These are phyloP conservation scores for Lanzia echinophila DNA, from an alignment of 2,329 filamentous ascomycete species.

Conservation along the genomic window DNA sequence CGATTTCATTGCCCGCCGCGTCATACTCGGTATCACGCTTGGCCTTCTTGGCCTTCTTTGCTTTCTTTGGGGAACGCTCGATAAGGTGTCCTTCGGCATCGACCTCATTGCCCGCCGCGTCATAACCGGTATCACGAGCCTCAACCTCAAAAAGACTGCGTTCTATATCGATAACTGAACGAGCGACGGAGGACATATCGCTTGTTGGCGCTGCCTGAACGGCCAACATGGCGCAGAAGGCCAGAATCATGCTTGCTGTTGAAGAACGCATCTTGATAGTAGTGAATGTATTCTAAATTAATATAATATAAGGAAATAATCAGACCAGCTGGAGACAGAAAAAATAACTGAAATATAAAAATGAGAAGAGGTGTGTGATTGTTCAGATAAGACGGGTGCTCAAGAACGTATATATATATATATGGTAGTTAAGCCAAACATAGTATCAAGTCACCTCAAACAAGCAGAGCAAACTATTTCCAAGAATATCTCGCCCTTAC, in stretches of 20 bases:
- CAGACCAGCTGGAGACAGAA: constrained; percentile 4
- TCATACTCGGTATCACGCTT: constrained; percentile 7
- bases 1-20: constrained; percentile 12
- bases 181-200: constrained; percentile 3
- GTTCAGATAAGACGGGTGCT: not conserved
- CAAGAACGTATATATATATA: not conserved
- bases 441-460: constrained; percentile 2
- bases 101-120: not conserved
- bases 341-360: not conserved
- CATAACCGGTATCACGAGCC: not conserved
- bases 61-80: not conserved
- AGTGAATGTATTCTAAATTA: constrained; percentile 2
- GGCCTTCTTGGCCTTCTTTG: not conserved
- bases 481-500: not conserved
- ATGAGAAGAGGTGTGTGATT: not conserved
- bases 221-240: constrained; percentile 21
- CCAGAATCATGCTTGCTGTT: constrained; percentile 21
- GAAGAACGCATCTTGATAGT: constrained; percentile 21
- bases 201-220: constrained; percentile 19
- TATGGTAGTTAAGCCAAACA: not conserved
- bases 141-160: not conserved
- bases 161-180: constrained; percentile 6
- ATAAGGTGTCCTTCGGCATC: not conserved
- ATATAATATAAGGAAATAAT: not conserved
- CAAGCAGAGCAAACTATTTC: not conserved